Conservation (phyloP, 2,329 filamentous ascomycete genomes). For the Aureobasidium sp. region DNA sequence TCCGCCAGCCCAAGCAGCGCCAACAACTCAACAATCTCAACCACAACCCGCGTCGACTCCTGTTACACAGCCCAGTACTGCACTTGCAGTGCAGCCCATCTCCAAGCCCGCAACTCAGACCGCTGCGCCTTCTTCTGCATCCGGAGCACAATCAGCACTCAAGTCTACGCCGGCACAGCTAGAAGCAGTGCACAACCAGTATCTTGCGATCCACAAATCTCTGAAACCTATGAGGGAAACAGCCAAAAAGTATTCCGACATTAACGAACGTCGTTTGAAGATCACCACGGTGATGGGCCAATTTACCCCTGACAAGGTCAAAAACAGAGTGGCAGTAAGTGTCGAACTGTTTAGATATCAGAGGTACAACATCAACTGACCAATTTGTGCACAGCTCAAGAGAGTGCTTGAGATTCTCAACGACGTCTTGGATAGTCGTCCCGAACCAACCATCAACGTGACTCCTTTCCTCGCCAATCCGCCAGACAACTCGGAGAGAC, state of each 20-base stretch:
- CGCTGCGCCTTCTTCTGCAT: neutral
- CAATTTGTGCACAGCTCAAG: slow-evolving; percentile 27
- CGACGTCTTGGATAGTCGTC: slow-evolving; percentile 20
- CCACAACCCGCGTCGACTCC: neutral
- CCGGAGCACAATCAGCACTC: neutral
- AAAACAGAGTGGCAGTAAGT: slow-evolving; percentile 51
- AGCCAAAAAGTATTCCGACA: slow-evolving; percentile 50
- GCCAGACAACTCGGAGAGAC: slow-evolving; percentile 33
- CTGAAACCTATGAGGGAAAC: slow-evolving; percentile 54
- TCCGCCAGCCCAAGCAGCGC: neutral
- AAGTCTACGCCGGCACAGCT: slow-evolving; percentile 20
- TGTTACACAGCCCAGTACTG: neutral
- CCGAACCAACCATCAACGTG: slow-evolving; percentile 22
- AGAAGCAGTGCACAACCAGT: slow-evolving; percentile 38
- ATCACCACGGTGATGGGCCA: slow-evolving; percentile 68
- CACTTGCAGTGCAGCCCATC: neutral
- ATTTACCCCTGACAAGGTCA: slow-evolving; percentile 55
- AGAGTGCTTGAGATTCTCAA: slow-evolving; percentile 47
- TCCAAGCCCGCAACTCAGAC: neutral
- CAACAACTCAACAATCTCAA: neutral
- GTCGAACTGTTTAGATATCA: neutral
- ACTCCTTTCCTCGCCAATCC: slow-evolving; percentile 32
- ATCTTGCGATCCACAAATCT: slow-evolving; percentile 54
- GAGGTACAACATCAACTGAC: neutral
- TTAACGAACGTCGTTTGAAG: slow-evolving; percentile 62